These are phyloP conservation scores for Alternaria infectoria DNA, from an alignment of 2,329 filamentous ascomycete species.

Conservation along the genomic window DNA sequence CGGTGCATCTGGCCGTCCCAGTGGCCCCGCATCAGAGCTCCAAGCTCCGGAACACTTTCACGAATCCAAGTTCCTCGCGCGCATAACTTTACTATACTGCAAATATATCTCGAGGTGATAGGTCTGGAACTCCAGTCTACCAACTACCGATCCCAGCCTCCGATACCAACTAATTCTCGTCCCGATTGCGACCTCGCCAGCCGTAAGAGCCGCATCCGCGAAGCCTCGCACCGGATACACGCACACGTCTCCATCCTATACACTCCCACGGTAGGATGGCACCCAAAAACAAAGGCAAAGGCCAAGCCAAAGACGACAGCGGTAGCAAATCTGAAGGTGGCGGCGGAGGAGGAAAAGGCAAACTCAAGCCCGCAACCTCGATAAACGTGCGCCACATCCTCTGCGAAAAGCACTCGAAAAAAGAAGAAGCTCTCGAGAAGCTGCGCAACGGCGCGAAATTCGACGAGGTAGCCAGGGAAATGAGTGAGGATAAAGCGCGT, in stretches of 20 bases:
- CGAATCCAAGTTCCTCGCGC: not conserved
- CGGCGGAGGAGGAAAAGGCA: slow-evolving; percentile 48
- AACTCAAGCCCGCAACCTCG: slow-evolving; percentile 67
- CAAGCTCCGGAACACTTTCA: not conserved
- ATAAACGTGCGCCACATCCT: slow-evolving; percentile 78
- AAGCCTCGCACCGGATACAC: not conserved
- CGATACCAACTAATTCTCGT: not conserved
- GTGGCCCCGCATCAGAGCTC: not conserved
- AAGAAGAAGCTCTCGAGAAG: slow-evolving; percentile 75
- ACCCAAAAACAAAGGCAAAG: slow-evolving; percentile 38
- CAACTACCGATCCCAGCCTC: not conserved
- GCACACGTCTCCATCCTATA: too few relatives aligned
- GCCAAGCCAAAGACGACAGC: slow-evolving; percentile 26
- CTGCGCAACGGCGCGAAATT: slow-evolving; percentile 72
- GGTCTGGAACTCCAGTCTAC: not conserved
- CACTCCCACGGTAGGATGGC: slow-evolving; percentile 17
- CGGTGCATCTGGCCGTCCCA: not conserved
- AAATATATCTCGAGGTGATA: not conserved
- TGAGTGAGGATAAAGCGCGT: slow-evolving; percentile 78
- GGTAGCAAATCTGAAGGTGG: slow-evolving; percentile 16
- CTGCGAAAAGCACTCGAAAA: slow-evolving; percentile 79
- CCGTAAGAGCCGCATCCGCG: not conserved
- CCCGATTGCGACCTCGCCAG: not conserved
- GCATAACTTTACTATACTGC: not conserved
- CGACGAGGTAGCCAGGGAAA: slow-evolving; percentile 74